phyloP scores from a whole-genome alignment of 768 basidiomycete species.

The Suillus occidentalis region DNA sequence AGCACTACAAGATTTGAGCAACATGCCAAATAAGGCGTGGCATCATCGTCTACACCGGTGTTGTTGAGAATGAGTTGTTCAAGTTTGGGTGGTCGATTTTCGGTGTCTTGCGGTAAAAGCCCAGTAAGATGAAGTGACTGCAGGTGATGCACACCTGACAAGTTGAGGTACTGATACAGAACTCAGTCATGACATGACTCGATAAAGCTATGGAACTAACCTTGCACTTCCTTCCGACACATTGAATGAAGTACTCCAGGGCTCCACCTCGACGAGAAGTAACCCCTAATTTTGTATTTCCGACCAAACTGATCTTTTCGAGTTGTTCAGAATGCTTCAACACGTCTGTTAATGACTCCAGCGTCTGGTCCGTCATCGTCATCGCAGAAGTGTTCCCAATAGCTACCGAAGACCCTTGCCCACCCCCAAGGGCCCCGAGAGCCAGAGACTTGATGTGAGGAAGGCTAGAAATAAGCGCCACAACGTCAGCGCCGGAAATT shows the following conservation, averaged over 20 bases:
- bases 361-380: constrained; percentile 54
- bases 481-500: constrained; percentile 40
- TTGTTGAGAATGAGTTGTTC: constrained; percentile 56
- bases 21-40: constrained; percentile 49
- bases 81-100: constrained; percentile 36
- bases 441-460: constrained; percentile 48
- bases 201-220: constrained; percentile 31
- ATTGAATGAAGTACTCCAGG: constrained; percentile 45
- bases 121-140: constrained; percentile 52
- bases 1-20: constrained; percentile 51
- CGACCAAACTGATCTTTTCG: constrained; percentile 59
- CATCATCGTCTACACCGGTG: constrained; percentile 60
- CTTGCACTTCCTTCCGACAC: constrained; percentile 60
- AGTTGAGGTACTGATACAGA: constrained; percentile 50
- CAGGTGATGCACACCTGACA: constrained; percentile 53
- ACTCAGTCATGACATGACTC: not conserved
- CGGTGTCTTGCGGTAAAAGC: constrained; percentile 32
- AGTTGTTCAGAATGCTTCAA: constrained; percentile 39
- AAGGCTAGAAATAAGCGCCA: constrained; percentile 39
- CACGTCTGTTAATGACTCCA: constrained; percentile 43
- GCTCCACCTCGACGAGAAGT: constrained; percentile 34
- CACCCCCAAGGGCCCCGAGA: constrained; percentile 58
- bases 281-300: constrained; percentile 60
- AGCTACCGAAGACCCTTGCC: constrained; percentile 42
- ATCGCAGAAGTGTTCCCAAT: constrained; percentile 48